Evolutionary conservation across 805 yeast species (phyloP), one percentile per base, ranked within the genome.

Genomic region (Wickerhamiella sergipiensis): DNA sequence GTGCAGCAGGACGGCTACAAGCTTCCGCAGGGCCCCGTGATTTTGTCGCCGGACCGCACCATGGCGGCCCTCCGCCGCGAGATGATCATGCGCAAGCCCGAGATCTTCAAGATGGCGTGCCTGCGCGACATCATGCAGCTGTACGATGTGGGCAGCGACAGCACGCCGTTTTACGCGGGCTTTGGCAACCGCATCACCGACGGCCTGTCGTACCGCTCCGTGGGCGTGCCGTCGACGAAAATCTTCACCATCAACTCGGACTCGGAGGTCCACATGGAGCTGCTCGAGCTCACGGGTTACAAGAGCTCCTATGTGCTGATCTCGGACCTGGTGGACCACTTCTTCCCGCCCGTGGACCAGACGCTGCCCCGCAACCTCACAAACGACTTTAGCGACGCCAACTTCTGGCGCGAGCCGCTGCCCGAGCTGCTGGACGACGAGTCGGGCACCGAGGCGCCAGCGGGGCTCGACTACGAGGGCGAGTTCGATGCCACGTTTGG

Each of bases 31-130:
- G 98, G 98, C 0, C 98, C 98, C 0, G 98, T 92, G 12, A 87
- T 92, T 43, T 69, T 92, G 48, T 85, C 95, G 36, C 98, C 98
- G 0, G 98, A 92, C 67, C 69, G 98, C 59, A 90, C 97, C 0
- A 86, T 92, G 71, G 97, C 97, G 2, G 98, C 98, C 0, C 69
- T 92, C 50, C 77, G 78, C 59, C 75, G 98, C 55, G 98, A 92
- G 64, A 94, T 92, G 24, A 90, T 92, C 45, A 69, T 90, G 62
- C 86, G 89, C 57, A 90, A 90, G 63, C 98, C 98, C 0, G 97
- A 92, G 66, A 92, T 92, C n/a, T 92, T 92, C 73, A 92, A 92
- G 62, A 92, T 92, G 89, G 95, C 98, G 1, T 90, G 97, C 66
- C 71, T 92, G 54, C 80, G 82, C 50, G 98, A 92, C 68, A 81